Evolutionary conservation across 768 basidiomycete species (phyloP).

Genomic region (Cystobasidium tubakii): DNA sequence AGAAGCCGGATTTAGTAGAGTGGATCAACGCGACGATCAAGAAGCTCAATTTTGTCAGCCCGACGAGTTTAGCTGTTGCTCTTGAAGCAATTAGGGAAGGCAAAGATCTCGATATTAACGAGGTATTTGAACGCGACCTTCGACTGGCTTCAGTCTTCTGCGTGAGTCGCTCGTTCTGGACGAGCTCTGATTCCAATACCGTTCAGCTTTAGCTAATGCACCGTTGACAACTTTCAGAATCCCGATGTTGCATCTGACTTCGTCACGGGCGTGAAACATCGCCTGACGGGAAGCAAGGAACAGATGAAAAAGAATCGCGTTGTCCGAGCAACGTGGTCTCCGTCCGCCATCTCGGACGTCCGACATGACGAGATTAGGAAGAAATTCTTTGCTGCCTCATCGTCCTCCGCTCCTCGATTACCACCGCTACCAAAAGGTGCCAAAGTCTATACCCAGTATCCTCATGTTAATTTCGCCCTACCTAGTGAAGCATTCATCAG

Average conservation of each 20-base stretch:
- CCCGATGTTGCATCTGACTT: conserved; percentile 74
- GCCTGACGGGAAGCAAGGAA: conserved; percentile 55
- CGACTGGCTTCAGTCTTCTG: conserved; percentile 82
- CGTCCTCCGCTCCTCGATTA: conserved; percentile 36
- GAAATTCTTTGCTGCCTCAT: conserved; percentile 58
- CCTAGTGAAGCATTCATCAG: conserved; percentile 73
- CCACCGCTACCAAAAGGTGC: conserved; percentile 38
- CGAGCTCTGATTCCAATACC: background rate
- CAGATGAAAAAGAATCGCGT: conserved; percentile 47
- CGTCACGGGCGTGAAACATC: conserved; percentile 66
- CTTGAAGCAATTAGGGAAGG: conserved; percentile 70
- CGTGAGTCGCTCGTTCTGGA: conserved; percentile 55
- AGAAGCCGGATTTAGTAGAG: conserved; percentile 54
- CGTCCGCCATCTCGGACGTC: conserved; percentile 61
- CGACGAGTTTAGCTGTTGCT: conserved; percentile 87
- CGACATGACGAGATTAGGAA: conserved; percentile 56
- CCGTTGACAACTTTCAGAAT: conserved; percentile 53
- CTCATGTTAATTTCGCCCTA: conserved; percentile 56
- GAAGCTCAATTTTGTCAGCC: conserved; percentile 66
- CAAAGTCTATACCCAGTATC: conserved; percentile 39
- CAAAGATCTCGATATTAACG: conserved; percentile 58
- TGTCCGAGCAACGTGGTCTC: conserved; percentile 62
- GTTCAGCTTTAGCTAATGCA: background rate
- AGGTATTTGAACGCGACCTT: conserved; percentile 76
- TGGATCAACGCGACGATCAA: conserved; percentile 73